Conservation (phyloP, 768 basidiomycete species). For the Mycena alexandri region DNA sequence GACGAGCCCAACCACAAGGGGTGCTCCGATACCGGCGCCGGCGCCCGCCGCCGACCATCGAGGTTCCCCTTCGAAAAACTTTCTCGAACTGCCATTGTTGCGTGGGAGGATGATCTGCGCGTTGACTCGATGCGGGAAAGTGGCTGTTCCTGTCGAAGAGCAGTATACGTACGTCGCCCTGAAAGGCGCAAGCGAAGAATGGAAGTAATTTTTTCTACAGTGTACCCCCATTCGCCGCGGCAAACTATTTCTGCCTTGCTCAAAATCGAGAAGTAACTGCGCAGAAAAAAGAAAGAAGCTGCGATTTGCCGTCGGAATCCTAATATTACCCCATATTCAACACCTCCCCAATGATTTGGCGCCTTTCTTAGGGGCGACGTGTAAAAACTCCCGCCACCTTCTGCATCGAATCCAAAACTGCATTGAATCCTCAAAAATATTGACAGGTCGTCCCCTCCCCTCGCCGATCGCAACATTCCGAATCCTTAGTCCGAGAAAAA, state of each 20-base stretch:
- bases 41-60: neutral
- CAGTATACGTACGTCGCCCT: neutral
- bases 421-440: too few relatives aligned
- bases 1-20: too few relatives aligned
- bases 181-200: slow-evolving; percentile 7
- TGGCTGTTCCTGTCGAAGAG: slow-evolving; percentile 8
- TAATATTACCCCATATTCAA: slow-evolving; percentile 6
- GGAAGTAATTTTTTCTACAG: slow-evolving; percentile 15
- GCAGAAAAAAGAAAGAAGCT: neutral
- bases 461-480: neutral
- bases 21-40: slow-evolving; percentile 13
- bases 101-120: slow-evolving; percentile 29
- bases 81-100: slow-evolving; percentile 25
- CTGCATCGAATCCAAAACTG: neutral
- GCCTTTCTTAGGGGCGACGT: neutral
- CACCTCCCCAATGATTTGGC: neutral
- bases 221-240: too few relatives aligned
- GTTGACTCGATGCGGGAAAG: slow-evolving; percentile 33
- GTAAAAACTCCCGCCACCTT: neutral
- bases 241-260: too few relatives aligned
- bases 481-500: slow-evolving; percentile 20
- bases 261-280: too few relatives aligned
- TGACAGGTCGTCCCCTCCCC: neutral
- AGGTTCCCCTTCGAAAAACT: neutral
- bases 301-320: neutral